phyloP scores from a whole-genome alignment of 331 rosid species.

The Stylosanthes scabra region DNA sequence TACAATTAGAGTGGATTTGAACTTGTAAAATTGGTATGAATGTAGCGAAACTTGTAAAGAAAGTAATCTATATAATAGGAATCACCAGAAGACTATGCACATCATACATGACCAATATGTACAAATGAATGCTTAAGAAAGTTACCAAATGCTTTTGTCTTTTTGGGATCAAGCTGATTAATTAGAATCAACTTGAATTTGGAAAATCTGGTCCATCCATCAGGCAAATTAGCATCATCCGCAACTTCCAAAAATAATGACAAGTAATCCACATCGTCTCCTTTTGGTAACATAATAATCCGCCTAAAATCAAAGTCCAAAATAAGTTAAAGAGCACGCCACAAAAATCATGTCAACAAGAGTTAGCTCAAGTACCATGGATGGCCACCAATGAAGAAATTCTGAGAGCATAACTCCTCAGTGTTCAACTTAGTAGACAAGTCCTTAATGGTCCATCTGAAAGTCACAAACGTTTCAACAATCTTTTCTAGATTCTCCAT shows the following conservation, averaged over 20 bases:
- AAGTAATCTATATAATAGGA: neutral
- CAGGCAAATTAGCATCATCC: neutral
- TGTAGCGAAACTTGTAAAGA: no score
- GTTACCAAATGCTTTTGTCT: neutral
- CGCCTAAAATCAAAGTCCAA: constrained; percentile 51
- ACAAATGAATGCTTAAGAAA: neutral
- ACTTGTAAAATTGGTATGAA: no score
- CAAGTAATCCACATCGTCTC: constrained; percentile 44
- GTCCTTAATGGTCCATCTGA: constrained; percentile 62
- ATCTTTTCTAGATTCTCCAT: constrained; percentile 51
- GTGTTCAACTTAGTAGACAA: constrained; percentile 52
- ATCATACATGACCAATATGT: neutral
- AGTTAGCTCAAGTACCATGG: constrained; percentile 49
- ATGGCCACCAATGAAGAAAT: constrained; percentile 53
- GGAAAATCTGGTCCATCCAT: constrained; percentile 15
- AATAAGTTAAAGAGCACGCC: neutral
- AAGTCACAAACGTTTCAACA: constrained; percentile 47
- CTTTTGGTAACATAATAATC: constrained; percentile 58
- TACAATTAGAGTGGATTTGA: no score
- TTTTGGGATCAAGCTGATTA: neutral
- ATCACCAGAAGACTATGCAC: neutral
- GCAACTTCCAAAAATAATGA: neutral
- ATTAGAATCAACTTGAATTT: neutral
- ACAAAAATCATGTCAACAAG: neutral
- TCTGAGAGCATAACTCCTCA: constrained; percentile 55